Evolutionary conservation across 1,139 yeast species (phyloP).

Genomic region (Suhomyces choctaworum): DNA sequence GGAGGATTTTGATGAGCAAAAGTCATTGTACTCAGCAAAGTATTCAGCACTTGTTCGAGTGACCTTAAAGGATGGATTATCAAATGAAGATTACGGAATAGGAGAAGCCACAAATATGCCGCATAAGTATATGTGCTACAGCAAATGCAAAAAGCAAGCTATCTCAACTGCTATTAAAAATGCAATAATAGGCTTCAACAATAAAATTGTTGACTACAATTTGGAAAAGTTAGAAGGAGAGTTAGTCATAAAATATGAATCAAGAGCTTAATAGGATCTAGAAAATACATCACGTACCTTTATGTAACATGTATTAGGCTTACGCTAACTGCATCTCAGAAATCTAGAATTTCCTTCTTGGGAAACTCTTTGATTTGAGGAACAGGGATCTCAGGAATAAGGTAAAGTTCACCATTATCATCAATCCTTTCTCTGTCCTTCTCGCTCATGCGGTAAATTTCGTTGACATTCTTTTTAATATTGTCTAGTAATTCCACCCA

Average conservation of each 20-base stretch:
- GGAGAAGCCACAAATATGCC: conserved; percentile 44
- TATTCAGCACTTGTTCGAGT: conserved; percentile 37
- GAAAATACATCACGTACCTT: not conserved
- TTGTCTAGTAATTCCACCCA: conserved; percentile 59
- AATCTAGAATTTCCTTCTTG: conserved; percentile 55
- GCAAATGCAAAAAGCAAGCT: conserved; percentile 55
- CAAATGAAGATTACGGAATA: conserved; percentile 37
- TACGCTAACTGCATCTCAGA: no score
- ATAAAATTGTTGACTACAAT: conserved; percentile 22
- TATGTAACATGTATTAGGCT: no score
- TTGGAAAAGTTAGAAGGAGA: conserved; percentile 6
- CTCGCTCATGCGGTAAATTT: conserved; percentile 78
- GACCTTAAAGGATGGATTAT: conserved; percentile 51
- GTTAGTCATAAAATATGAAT: conserved; percentile 4
- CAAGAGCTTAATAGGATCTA: not conserved
- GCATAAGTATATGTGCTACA: conserved; percentile 33
- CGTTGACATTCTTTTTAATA: conserved; percentile 60
- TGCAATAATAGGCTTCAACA: conserved; percentile 35
- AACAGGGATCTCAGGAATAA: conserved; percentile 68
- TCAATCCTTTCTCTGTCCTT: conserved; percentile 85
- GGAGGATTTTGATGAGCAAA: conserved; percentile 19
- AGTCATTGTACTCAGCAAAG: conserved; percentile 22
- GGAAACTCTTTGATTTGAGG: conserved; percentile 66
- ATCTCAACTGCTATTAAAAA: conserved; percentile 49
- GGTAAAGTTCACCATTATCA: conserved; percentile 81